Conservation (phyloP, 1,284 basidiomycete species). For the Chondrostereum purpureum region DNA sequence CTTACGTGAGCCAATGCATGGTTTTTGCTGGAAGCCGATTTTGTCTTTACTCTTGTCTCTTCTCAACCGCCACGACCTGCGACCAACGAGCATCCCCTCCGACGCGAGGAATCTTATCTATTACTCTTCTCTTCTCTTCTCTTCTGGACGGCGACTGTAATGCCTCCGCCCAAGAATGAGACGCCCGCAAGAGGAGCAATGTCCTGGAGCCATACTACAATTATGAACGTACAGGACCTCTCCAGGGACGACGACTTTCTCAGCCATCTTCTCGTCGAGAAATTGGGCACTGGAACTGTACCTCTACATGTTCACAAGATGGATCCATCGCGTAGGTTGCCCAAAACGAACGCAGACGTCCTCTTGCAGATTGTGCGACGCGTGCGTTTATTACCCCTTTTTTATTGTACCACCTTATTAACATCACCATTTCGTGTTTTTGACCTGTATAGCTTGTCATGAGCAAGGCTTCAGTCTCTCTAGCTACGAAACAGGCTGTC, state of each 20-base stretch:
- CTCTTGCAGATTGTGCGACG: slow-evolving; percentile 67
- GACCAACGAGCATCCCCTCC: not conserved
- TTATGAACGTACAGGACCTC: slow-evolving; percentile 82
- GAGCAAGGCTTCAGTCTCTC: slow-evolving; percentile 44
- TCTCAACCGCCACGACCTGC: not conserved
- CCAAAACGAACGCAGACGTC: slow-evolving; percentile 60
- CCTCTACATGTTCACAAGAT: slow-evolving; percentile 82
- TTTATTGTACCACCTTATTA: slow-evolving; percentile 19
- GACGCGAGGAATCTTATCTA: not conserved
- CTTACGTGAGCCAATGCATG: not conserved
- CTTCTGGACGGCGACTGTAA: slow-evolving; percentile 28
- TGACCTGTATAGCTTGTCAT: slow-evolving; percentile 45
- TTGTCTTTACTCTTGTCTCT: not conserved
- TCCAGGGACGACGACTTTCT: slow-evolving; percentile 84
- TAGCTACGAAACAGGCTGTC: slow-evolving; percentile 58
- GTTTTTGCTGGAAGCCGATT: not conserved
- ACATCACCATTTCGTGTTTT: slow-evolving; percentile 24
- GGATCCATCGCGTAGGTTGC: slow-evolving; percentile 66
- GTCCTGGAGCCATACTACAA: slow-evolving; percentile 71
- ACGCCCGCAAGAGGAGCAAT: slow-evolving; percentile 23
- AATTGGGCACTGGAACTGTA: slow-evolving; percentile 67
- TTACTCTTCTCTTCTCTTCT: not conserved
- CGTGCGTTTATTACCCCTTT: slow-evolving; percentile 44
- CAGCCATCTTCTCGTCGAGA: slow-evolving; percentile 78
- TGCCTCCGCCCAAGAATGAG: slow-evolving; percentile 24